Conservation (phyloP, 2,329 filamentous ascomycete genomes). For the Ceratocystis cacaofunesta region DNA sequence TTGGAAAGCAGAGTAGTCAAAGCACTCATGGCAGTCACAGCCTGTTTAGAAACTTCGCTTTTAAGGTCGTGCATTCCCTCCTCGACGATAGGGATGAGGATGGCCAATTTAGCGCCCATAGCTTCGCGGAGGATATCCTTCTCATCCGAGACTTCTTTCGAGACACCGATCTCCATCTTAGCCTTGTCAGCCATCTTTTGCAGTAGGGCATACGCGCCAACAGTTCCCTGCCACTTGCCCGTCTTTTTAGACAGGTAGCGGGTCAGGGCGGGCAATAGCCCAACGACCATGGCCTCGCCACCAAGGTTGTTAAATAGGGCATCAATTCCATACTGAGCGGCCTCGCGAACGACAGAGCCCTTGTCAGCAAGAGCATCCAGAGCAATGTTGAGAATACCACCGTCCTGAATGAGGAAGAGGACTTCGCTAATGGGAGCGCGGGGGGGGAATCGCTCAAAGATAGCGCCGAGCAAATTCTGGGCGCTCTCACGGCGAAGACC, state of each 20-base stretch:
- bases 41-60: constrained; percentile 71
- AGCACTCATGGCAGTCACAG: constrained; percentile 81
- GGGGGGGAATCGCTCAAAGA: constrained; percentile 78
- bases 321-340: constrained; percentile 87
- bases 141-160: constrained; percentile 67
- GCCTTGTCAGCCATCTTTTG: constrained; percentile 93
- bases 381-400: constrained; percentile 53
- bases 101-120: constrained; percentile 77
- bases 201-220: constrained; percentile 69
- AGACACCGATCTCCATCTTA: constrained; percentile 62
- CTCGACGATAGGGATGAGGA: constrained; percentile 82
- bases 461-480: constrained; percentile 84
- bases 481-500: constrained; percentile 71
- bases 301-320: constrained; percentile 67
- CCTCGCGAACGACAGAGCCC: constrained; percentile 72
- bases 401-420: constrained; percentile 67
- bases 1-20: constrained; percentile 84
- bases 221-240: constrained; percentile 94
- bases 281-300: constrained; percentile 68
- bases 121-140: constrained; percentile 82
- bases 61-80: constrained; percentile 95
- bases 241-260: constrained; percentile 68
- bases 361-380: constrained; percentile 86
- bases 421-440: constrained; percentile 67
- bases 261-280: constrained; percentile 61